phyloP scores from a whole-genome alignment of 2,329 filamentous ascomycete genomes.

The Hypoxylon sp. region DNA sequence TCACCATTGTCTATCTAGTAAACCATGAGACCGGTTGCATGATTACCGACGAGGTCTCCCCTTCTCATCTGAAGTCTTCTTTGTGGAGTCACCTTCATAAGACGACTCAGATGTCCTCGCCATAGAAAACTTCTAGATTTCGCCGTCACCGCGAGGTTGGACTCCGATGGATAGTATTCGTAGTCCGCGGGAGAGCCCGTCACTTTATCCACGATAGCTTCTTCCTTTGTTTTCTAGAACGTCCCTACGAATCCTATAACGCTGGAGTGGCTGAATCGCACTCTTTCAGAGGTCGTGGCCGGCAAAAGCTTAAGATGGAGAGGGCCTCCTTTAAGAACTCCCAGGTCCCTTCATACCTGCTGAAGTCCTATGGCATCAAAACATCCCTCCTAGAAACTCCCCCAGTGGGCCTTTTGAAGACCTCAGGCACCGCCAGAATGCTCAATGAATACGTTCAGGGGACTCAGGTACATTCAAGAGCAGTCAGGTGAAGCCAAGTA shows the following conservation, averaged over 20 bases:
- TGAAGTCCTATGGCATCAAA: slow-evolving; percentile 15
- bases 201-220: slow-evolving; percentile 36
- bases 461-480: not conserved
- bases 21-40: slow-evolving; percentile 36
- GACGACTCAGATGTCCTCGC: slow-evolving; percentile 38
- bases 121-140: slow-evolving; percentile 44
- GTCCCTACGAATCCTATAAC: slow-evolving; percentile 37
- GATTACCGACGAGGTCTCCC: slow-evolving; percentile 29
- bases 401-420: slow-evolving; percentile 1
- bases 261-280: slow-evolving; percentile 13
- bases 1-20: slow-evolving; percentile 30
- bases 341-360: slow-evolving; percentile 3
- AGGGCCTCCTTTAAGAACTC: slow-evolving; percentile 26
- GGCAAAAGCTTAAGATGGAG: slow-evolving; percentile 37
- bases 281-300: slow-evolving; percentile 38
- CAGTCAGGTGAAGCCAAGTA: not conserved
- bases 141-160: slow-evolving; percentile 10
- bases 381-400: slow-evolving; percentile 21
- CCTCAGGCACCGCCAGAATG: not conserved
- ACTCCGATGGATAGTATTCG: slow-evolving; percentile 19
- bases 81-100: slow-evolving; percentile 45
- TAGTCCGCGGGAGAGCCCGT: slow-evolving; percentile 14
- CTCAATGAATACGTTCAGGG: slow-evolving; percentile 3
- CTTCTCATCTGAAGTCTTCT: slow-evolving; percentile 16
- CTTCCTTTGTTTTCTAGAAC: slow-evolving; percentile 38